Evolutionary conservation across 345 rosid genomes (phyloP), one percentile per base, ranked within the genome.

Genomic region (Salix viminalis): DNA sequence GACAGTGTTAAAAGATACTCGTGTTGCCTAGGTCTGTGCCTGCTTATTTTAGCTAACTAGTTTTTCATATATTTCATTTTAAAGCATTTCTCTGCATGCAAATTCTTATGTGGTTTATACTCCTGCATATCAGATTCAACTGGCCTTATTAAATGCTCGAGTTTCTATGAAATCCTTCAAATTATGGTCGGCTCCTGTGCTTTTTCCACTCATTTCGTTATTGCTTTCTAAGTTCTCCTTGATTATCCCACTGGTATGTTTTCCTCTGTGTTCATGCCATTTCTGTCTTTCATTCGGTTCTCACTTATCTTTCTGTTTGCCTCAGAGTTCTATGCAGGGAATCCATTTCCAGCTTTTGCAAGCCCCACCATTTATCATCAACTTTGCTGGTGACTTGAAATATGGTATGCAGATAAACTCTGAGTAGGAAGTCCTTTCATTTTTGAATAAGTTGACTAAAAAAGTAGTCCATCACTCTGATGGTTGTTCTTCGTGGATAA

Each of bases 371-470:
- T 85, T 76, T 65, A 75, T 76, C 82, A 87, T 94, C 16, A 80
- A 90, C 80, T 94, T 85, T 81, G 76, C 93, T n/a, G 98, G 97
- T 68, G 97, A 94, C 85, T 86, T 94, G 80, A 94, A 94, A 89
- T 90, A 86, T 75, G 94, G 97, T 94, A 87, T 54, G 69, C 70
- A 66, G 50, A 5, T 73, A n/a, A 56, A 15, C 15, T 66, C 15
- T 68, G 39, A 37, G 26, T 72, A 34, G 14, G 15, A 74, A 75
- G 26, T 58, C 30, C 13, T 73, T 52, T 71, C 28, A 4, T 44
- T 69, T n/a, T 56, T 50, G 39, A 56, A 52, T 56, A 36, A 41
- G 81, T 65, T 58, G 76, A 80, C 65, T 21, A 7, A 44, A 75
- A 78, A 54, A 42, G 18, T 74, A 68, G 52, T 76, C 68, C 64